Evolutionary conservation across 2,329 filamentous ascomycete species (phyloP).

Genomic region (Chaetoscypha palmicola): DNA sequence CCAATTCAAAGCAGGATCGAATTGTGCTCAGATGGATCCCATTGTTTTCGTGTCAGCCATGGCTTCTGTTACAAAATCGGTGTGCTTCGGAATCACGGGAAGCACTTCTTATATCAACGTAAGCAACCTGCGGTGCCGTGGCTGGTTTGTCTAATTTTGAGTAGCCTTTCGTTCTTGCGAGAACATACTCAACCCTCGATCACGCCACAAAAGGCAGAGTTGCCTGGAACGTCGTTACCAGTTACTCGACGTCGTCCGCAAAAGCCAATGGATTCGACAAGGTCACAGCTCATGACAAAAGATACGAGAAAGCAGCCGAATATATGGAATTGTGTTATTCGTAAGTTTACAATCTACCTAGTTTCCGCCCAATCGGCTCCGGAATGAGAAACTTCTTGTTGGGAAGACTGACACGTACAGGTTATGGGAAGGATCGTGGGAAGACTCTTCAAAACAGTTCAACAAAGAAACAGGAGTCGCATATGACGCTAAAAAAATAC

Average conservation of each 20-base stretch:
- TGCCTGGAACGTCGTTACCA: constrained; percentile 49
- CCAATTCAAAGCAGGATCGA: constrained; percentile 3
- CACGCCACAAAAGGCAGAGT: constrained; percentile 54
- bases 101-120: constrained; percentile 53
- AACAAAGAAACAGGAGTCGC: constrained; percentile 47
- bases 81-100: constrained; percentile 57
- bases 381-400: no score
- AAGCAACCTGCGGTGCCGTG: neutral
- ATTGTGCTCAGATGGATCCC: constrained; percentile 39
- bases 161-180: constrained; percentile 56
- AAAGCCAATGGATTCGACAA: constrained; percentile 45
- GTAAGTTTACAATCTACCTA: no score
- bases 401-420: constrained; percentile 40
- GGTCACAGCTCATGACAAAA: constrained; percentile 56
- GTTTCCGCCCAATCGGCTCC: no score
- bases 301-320: constrained; percentile 35
- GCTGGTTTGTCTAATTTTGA: neutral
- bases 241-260: constrained; percentile 59
- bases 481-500: constrained; percentile 50
- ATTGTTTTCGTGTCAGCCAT: constrained; percentile 37
- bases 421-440: constrained; percentile 60
- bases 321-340: constrained; percentile 45
- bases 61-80: constrained; percentile 42
- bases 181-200: constrained; percentile 56
- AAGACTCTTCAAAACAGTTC: constrained; percentile 55